Evolutionary conservation across 257 asterid species (phyloP).

Genomic region (Ballota nigra): DNA sequence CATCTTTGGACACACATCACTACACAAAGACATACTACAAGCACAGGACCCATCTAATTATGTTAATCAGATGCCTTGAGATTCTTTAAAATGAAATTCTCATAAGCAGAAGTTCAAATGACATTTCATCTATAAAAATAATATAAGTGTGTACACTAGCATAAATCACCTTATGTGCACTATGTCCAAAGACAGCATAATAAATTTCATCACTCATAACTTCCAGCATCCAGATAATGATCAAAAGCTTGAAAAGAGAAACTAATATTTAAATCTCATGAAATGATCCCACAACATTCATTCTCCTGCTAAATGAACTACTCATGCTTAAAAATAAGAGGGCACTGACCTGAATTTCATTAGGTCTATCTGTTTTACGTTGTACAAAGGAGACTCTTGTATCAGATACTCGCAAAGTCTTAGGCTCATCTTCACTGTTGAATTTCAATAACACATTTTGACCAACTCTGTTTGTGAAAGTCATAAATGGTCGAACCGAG

Average conservation of each 20-base stretch:
- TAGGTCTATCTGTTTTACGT: conserved; percentile 52
- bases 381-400: conserved; percentile 73
- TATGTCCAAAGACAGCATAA: not conserved
- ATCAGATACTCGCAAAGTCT: conserved; percentile 69
- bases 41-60: not conserved
- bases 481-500: conserved; percentile 76
- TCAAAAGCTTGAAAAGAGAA: conserved; percentile 4
- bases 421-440: conserved; percentile 80
- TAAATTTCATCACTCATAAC: not conserved
- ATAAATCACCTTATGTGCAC: not conserved
- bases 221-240: conserved; percentile 10
- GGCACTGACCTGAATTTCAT: conserved; percentile 70
- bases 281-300: conserved; percentile 6
- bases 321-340: conserved; percentile 5
- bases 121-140: not conserved
- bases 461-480: conserved; percentile 93
- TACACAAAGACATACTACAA: not conserved
- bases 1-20: not conserved
- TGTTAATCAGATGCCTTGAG: not conserved
- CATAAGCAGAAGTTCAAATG: not conserved
- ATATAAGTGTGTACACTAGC: not conserved
- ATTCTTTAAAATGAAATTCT: not conserved
- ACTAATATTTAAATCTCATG: not conserved
- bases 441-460: conserved; percentile 67
- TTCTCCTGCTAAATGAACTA: not conserved